These are phyloP conservation scores for Silene uniflora DNA, from an alignment of 148 eudicot genomes.

Conservation along the genomic window DNA sequence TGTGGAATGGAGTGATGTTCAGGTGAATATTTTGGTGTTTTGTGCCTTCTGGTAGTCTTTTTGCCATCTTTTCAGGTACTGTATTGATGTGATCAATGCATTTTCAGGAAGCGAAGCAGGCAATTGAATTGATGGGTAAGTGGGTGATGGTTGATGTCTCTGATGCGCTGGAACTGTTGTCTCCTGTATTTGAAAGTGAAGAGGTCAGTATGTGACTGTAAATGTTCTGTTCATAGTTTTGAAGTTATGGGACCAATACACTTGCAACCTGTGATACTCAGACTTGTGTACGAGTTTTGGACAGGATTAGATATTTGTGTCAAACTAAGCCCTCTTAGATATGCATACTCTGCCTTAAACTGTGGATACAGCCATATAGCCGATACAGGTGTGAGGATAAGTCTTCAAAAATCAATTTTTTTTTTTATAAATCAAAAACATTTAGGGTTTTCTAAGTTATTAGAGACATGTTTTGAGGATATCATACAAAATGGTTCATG, in stretches of 20 bases:
- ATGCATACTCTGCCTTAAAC: too few relatives aligned
- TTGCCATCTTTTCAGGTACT: constrained; percentile 8
- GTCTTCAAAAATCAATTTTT: too few relatives aligned
- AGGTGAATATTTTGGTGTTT: constrained; percentile 37
- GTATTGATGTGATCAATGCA: constrained; percentile 18
- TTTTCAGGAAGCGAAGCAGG: constrained; percentile 96
- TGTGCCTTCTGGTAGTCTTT: constrained; percentile 9
- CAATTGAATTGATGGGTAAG: constrained; percentile 76
- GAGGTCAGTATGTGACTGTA: constrained; percentile 56
- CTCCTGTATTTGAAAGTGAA: constrained; percentile 97
- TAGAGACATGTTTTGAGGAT: too few relatives aligned
- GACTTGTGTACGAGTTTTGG: background rate
- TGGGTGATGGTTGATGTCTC: constrained; percentile 94
- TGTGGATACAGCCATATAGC: too few relatives aligned
- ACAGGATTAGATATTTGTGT: background rate
- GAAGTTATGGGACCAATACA: too few relatives aligned
- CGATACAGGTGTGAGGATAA: too few relatives aligned
- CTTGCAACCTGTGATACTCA: too few relatives aligned
- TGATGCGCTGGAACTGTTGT: constrained; percentile 93
- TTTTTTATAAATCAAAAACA: too few relatives aligned
- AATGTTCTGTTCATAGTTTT: background rate
- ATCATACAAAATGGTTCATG: too few relatives aligned
- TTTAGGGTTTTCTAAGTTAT: too few relatives aligned
- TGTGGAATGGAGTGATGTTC: constrained; percentile 99
- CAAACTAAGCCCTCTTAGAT: too few relatives aligned